Percentiles rank a stretch among this genome's conserved stretches.
These are phyloP conservation scores for Coleophoma crateriformis DNA, from an alignment of 2,329 filamentous ascomycete genomes.

Conservation along the genomic window DNA sequence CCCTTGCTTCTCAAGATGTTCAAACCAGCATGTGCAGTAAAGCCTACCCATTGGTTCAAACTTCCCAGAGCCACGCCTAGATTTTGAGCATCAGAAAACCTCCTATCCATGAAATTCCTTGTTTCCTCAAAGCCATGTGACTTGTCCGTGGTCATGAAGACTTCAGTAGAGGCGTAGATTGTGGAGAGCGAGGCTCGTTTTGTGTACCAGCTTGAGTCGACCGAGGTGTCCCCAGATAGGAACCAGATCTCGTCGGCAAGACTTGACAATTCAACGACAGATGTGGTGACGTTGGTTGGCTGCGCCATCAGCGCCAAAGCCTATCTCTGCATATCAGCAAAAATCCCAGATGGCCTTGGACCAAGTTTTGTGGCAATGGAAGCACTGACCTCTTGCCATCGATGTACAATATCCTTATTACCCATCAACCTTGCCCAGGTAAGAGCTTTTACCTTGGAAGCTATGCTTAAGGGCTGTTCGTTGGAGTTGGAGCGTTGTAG, in stretches of 20 bases:
- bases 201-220: slow-evolving; percentile 87
- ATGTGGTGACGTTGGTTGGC: slow-evolving; percentile 68
- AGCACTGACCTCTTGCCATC: slow-evolving; percentile 76
- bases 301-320: slow-evolving; percentile 89
- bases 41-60: slow-evolving; percentile 73
- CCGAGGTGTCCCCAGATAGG: slow-evolving; percentile 72
- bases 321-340: slow-evolving; percentile 8
- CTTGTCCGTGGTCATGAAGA: slow-evolving; percentile 90
- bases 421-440: slow-evolving; percentile 72
- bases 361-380: background rate
- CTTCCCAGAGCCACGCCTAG: slow-evolving; percentile 58
- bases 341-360: background rate
- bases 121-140: slow-evolving; percentile 72
- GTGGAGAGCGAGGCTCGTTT: slow-evolving; percentile 57
- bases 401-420: slow-evolving; percentile 66
- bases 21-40: slow-evolving; percentile 69
- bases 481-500: slow-evolving; percentile 32
- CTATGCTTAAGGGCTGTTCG: slow-evolving; percentile 37
- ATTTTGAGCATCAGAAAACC: slow-evolving; percentile 58
- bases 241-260: slow-evolving; percentile 93
- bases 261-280: slow-evolving; percentile 70
- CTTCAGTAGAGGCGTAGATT: slow-evolving; percentile 73
- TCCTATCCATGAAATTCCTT: slow-evolving; percentile 69
- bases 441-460: slow-evolving; percentile 62
- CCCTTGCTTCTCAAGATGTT: slow-evolving; percentile 88